phyloP scores from a whole-genome alignment of 2,329 filamentous ascomycete genomes.

The Cladosporium austrohemisphaericum region DNA sequence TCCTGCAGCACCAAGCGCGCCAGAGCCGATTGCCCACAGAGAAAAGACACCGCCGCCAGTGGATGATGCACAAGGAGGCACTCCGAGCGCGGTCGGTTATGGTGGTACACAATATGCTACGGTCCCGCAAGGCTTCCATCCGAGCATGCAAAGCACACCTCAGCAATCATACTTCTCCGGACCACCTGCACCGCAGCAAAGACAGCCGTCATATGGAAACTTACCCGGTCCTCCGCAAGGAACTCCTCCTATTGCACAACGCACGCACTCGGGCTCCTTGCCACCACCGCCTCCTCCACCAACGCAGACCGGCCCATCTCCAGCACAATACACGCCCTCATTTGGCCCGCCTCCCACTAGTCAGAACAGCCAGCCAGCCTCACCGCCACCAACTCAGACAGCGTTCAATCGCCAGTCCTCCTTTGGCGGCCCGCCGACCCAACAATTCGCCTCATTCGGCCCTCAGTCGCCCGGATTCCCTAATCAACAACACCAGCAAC shows the following conservation, averaged over 20 bases:
- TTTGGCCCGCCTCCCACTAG: conserved; percentile 18
- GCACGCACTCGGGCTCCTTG: conserved; percentile 20
- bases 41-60: conserved; percentile 77
- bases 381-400: conserved; percentile 27
- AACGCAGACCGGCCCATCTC: conserved; percentile 17
- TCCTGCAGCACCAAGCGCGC: conserved; percentile 71
- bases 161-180: conserved; percentile 34
- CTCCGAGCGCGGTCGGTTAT: conserved; percentile 37
- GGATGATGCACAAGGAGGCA: conserved; percentile 55
- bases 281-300: conserved; percentile 23
- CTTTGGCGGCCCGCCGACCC: conserved; percentile 21
- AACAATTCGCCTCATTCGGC: conserved; percentile 22
- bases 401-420: conserved; percentile 33
- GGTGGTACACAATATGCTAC: conserved; percentile 30
- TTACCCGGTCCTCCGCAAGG: conserved; percentile 22
- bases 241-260: conserved; percentile 16
- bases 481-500: conserved; percentile 16
- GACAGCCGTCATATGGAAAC: conserved; percentile 17
- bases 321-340: conserved; percentile 21
- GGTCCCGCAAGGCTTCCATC: conserved; percentile 22
- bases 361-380: conserved; percentile 15
- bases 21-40: conserved; percentile 66
- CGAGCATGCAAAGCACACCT: conserved; percentile 25
- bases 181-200: conserved; percentile 11
- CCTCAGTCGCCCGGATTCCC: conserved; percentile 24